Evolutionary conservation across 176 grass and related monocot species (phyloP), one percentile per base, ranked within the genome.

Genomic region (Triticum monococcum): DNA sequence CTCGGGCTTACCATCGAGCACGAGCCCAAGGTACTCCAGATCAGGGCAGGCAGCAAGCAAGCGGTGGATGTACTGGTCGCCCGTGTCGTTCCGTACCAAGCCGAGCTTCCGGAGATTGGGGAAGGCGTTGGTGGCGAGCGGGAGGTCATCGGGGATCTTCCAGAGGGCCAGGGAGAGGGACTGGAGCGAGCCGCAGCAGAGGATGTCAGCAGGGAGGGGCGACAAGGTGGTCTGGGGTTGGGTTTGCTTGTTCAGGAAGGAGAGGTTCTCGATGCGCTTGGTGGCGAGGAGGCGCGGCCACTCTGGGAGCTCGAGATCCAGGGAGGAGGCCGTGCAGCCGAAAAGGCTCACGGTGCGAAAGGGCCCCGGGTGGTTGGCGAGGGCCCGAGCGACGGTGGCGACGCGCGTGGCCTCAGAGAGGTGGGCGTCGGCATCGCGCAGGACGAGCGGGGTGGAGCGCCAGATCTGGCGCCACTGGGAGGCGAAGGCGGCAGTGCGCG

Each of bases 71-170:
- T 90, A 71, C 3, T 16, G 7, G 20, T 63, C 22, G 17, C 22
- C 13, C 8, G 48, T 10, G 71, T 2, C 2, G 26, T 11, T 65
- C 30, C 16, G 0, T 16, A 22, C 1, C 13, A 90, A 22, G 48
- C 9, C 52, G 22, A 90, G 61, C 83, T 63, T 25, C 8, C 16
- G 25, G 14, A 82, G 88, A 6, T 62, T 25, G 25, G 88, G 82
- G 36, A 70, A 81, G 22, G 10, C 46, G 35, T 12, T 33, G 11
- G 38, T 11, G 8, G 24, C 50, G 61, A 20, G 35, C 2, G 32
- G 32, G 67, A 69, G 68, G 68, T 70, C 50, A 24, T 25, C 68
- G 22, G 18, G 67, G 33, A 70, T 17, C 68, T 35, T 71, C 35
- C 33, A 71, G 4, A 12, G n/a, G 68, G 20, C 35, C 20, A 38